Base-by-base conservation (phyloP, 2,329 filamentous ascomycete genomes). In the Arthroderma sp. region DNA sequence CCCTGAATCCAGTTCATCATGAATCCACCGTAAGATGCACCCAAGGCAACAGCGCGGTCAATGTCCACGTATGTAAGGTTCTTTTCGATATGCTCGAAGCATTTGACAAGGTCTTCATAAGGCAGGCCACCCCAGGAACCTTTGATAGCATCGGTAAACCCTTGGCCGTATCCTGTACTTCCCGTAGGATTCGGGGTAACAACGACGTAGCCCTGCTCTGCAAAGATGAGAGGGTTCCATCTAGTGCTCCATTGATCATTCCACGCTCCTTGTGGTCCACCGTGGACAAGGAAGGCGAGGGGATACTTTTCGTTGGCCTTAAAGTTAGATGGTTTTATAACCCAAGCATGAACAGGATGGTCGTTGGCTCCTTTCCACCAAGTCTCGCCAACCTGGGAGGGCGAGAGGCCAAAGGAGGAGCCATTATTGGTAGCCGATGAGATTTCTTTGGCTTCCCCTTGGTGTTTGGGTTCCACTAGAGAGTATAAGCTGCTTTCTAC, bases 1-100 rank as follows among this genome's bases (percentile, higher is more conserved):
- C 79, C 79, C 53, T 80, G 73, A 21, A 83, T 76, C 77, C 79
- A 82, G 63, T 80, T 80, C 62, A 81, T 74, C 77, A 83, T 77
- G 66, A 81, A 83, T 8, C 79, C 81, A n/a, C 81, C 80, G 59
- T 79, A 82, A 5, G 76, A 78, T 5, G 71, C 77, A 0, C 81
- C 81, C 0, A 77, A 69, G 0, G 79, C 74, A 19, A 82, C 72
- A 1, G 78, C 79, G 5, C 79, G 77, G 7, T 68, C 67, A 11
- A 74, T 76, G 63, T 83, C 81, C 23, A 83, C 71, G 56, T 77
- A 81, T 0, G 71, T 61, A 15, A 81, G 68, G 8, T 81, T 70
- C 0, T 71, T 63, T 56, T 77, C 71, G 43, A 83, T 76, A 59
- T 77, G 72, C 8, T 77, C 72, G 53, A 82, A 74, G 8, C 80